Base-by-base conservation (phyloP, 2,329 filamentous ascomycete species). In the Phoma sp. region DNA sequence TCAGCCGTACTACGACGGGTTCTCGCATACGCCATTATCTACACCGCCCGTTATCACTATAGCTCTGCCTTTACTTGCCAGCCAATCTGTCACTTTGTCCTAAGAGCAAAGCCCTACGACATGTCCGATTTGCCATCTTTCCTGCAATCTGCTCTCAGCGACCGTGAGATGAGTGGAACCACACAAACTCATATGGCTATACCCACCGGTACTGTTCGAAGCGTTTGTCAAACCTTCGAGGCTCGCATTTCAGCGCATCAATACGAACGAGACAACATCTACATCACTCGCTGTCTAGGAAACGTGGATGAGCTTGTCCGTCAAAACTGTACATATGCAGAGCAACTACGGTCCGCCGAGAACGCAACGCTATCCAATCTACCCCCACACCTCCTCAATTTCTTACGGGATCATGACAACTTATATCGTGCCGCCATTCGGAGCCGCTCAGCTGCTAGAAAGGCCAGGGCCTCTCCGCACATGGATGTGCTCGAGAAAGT, bases 351-450 rank as follows among this genome's bases (percentile, higher is more conserved):
- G 15, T 14, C 45, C 5, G 32, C 30, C 12, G 53, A 56, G 32
- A 5, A 39, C 3, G 14, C 14, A 15, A 49, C 46, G 11, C 25
- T 56, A 4, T 42, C 32, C 23, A 26, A 38, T 12, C 37, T 56
- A 20, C 47, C 53, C 9, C 3, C 18, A n/a, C 15, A 50, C 15
- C 42, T 51, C 7, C 2, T 42, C 12, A 2, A n/a, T 15, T 56
- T 56, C 20, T 17, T 56, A n/a, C 29, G 47, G 15, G 47, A 56
- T 23, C 47, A 56, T 10, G 42, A 56, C 17, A 51, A 56, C 18
- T 29, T 51, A 4, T 33, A 51, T n/a, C 47, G 42, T 15, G 42
- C 36, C 5, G 47, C 29, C 7, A 14, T 51, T 7, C 53, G 53
- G 12, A 42, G 33, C 17, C 42, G 42, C 21, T 17, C 21, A 3